Evolutionary conservation across 2,329 filamentous ascomycete species (phyloP).

Genomic region (Leptoxyphium fumago): DNA sequence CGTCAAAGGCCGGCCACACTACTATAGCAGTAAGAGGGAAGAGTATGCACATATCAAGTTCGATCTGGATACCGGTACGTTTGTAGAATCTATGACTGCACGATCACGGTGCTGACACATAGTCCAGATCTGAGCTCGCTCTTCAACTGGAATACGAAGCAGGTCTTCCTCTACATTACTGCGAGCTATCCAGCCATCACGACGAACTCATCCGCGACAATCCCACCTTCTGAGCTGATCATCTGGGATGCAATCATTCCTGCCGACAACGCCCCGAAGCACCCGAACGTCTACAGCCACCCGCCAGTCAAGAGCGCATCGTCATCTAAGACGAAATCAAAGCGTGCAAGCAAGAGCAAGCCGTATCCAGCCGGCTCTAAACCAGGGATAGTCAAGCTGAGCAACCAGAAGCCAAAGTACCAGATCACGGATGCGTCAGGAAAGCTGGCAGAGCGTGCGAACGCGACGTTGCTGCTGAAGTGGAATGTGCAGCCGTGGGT

Average conservation of each 20-base stretch:
- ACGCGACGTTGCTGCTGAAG: conserved; percentile 67
- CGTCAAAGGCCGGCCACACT: conserved; percentile 82
- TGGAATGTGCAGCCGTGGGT: conserved; percentile 99
- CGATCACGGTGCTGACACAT: conserved; percentile 3
- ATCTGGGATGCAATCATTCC: conserved; percentile 97
- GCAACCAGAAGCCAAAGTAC: conserved; percentile 87
- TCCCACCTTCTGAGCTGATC: conserved; percentile 48
- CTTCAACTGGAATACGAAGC: conserved; percentile 99
- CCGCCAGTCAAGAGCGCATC: conserved; percentile 25
- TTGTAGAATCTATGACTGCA: not conserved
- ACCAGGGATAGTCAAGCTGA: conserved; percentile 60
- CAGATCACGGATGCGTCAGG: conserved; percentile 85
- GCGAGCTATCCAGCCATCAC: conserved; percentile 45
- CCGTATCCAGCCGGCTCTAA: conserved; percentile 15
- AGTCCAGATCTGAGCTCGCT: conserved; percentile 63
- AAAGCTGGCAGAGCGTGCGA: conserved; percentile 55
- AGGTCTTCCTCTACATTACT: conserved; percentile 91
- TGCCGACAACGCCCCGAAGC: conserved; percentile 44
- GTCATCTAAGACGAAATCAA: conserved; percentile 7
- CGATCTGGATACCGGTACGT: conserved; percentile 61
- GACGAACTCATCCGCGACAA: conserved; percentile 15
- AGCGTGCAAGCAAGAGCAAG: conserved; percentile 8
- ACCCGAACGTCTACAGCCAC: conserved; percentile 37
- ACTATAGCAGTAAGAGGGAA: conserved; percentile 83
- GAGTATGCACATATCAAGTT: conserved; percentile 94